Conservation (phyloP, 116 monocot genomes). For the Dioscorea cayenensis region DNA sequence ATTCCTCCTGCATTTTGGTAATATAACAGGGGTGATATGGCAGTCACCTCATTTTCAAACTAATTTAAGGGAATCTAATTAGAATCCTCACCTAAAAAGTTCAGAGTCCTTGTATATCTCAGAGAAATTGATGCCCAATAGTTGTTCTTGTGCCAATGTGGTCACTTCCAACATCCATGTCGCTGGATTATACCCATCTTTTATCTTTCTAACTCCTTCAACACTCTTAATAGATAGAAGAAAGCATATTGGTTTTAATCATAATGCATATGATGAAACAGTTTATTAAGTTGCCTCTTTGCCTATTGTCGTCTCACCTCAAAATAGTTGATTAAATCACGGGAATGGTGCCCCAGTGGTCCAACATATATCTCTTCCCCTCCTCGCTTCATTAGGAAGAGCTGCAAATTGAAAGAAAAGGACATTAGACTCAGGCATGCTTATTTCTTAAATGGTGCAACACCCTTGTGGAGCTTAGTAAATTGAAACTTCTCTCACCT, state of each 20-base stretch:
- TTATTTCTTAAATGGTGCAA: not conserved
- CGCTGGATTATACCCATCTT: constrained; percentile 63
- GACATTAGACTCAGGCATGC: not conserved
- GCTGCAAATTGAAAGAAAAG: constrained; percentile 19
- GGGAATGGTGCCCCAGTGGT: constrained; percentile 52
- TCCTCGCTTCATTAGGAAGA: constrained; percentile 52
- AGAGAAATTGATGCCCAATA: constrained; percentile 26
- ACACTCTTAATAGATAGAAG: constrained; percentile 18
- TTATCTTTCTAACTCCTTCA: constrained; percentile 38
- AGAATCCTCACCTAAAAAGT: constrained; percentile 28
- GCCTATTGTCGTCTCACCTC: constrained; percentile 23
- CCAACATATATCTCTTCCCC: constrained; percentile 79
- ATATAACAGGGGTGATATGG: not conserved
- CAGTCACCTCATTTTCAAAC: not conserved
- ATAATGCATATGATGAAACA: not conserved
- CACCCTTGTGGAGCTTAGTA: not conserved
- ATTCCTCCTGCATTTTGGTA: constrained; percentile 35
- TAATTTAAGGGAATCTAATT: not conserved
- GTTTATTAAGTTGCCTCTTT: not conserved
- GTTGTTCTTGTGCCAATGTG: constrained; percentile 28
- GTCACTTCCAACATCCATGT: constrained; percentile 73
- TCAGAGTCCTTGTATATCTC: constrained; percentile 45
- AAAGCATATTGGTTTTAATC: not conserved
- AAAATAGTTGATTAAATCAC: constrained; percentile 54
- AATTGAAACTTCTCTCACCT: constrained; percentile 13